These are phyloP conservation scores for Phylloporus sp. DNA, from an alignment of 768 basidiomycete species.

Conservation along the genomic window DNA sequence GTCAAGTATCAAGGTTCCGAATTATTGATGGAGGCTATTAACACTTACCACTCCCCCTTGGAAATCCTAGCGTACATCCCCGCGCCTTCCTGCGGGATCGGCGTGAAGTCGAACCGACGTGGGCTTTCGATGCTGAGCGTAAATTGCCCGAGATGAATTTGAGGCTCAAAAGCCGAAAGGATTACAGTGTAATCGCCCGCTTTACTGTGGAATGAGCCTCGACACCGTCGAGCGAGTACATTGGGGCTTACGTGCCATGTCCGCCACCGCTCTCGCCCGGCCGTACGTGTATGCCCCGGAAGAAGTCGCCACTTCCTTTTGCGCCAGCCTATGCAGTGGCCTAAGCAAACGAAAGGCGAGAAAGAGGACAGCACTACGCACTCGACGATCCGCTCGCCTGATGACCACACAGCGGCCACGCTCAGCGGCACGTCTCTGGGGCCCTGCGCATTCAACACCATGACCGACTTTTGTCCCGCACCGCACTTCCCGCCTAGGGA, in stretches of 20 bases:
- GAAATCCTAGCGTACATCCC: slow-evolving; percentile 77
- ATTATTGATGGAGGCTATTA: not conserved
- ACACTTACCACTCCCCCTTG: slow-evolving; percentile 67
- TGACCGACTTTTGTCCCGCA: slow-evolving; percentile 32
- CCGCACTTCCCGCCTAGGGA: not conserved
- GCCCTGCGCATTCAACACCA: slow-evolving; percentile 47
- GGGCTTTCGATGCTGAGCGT: slow-evolving; percentile 60
- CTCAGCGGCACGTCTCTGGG: slow-evolving; percentile 70
- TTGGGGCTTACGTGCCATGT: slow-evolving; percentile 46
- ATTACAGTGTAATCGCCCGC: slow-evolving; percentile 76
- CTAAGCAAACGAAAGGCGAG: not conserved
- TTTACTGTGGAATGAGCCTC: slow-evolving; percentile 6
- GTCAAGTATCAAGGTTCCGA: not conserved
- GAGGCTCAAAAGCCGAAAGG: slow-evolving; percentile 80
- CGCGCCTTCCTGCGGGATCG: slow-evolving; percentile 82
- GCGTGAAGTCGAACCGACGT: slow-evolving; percentile 51
- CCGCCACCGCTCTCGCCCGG: slow-evolving; percentile 48
- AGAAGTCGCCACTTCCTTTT: slow-evolving; percentile 65
- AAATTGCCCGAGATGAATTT: slow-evolving; percentile 57
- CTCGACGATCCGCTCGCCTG: slow-evolving; percentile 71
- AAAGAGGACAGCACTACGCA: slow-evolving; percentile 37
- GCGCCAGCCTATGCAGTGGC: slow-evolving; percentile 39
- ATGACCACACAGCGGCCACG: slow-evolving; percentile 66
- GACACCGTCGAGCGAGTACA: not conserved
- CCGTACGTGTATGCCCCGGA: slow-evolving; percentile 85